Evolutionary conservation across 768 basidiomycete species (phyloP).

Genomic region (Trametes punicea): DNA sequence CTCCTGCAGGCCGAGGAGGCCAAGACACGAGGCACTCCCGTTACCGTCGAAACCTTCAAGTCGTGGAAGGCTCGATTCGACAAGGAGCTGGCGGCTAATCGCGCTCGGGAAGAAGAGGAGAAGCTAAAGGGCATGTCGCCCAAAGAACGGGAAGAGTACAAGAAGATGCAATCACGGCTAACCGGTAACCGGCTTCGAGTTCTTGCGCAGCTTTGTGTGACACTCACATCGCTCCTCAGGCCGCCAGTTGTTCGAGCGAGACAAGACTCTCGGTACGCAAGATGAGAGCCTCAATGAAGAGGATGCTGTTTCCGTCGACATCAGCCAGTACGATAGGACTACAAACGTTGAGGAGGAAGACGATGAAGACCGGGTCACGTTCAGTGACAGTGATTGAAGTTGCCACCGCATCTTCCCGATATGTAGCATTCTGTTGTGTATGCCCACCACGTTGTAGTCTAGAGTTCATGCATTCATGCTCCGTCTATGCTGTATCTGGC

Average conservation of each 20-base stretch:
- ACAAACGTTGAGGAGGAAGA: conserved; percentile 57
- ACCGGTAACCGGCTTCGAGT: conserved; percentile 53
- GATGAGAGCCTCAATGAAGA: conserved; percentile 85
- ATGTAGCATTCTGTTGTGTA: conserved; percentile 7
- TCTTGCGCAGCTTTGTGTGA: background rate
- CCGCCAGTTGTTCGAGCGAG: conserved; percentile 87
- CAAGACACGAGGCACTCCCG: conserved; percentile 86
- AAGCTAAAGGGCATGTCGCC: conserved; percentile 61
- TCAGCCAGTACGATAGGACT: conserved; percentile 82
- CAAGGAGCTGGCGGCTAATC: conserved; percentile 56
- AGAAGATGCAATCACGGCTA: conserved; percentile 54
- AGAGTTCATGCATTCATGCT: conserved; percentile 7
- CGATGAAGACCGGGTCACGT: conserved; percentile 60
- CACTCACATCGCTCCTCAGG: conserved; percentile 45
- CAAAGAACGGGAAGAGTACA: conserved; percentile 86
- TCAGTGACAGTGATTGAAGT: conserved; percentile 83
- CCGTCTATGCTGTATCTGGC: conserved; percentile 3
- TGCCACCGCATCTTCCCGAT: background rate
- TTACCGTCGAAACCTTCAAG: conserved; percentile 78
- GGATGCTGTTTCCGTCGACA: conserved; percentile 81
- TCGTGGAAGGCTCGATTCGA: conserved; percentile 81
- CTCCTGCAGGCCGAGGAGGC: conserved; percentile 74
- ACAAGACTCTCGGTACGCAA: conserved; percentile 62
- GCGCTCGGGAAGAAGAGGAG: conserved; percentile 75
- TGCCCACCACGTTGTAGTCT: conserved; percentile 12